Conservation (phyloP, 257 asterid genomes). For the Scutellaria galericulata region DNA sequence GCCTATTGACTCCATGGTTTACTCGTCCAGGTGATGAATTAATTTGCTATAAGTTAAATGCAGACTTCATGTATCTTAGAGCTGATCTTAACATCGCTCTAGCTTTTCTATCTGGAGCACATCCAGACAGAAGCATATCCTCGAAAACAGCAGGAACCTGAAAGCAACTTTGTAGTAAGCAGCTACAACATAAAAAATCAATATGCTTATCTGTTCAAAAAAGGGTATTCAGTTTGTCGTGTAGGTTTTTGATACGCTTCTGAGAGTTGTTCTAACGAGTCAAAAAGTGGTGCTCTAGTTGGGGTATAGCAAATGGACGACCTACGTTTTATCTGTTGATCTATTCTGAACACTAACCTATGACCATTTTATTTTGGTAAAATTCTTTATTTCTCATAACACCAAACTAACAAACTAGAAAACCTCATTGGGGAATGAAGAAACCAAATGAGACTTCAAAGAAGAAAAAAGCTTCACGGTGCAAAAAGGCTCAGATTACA, state of each 20-base stretch:
- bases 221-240: background rate
- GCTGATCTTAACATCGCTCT: conserved; percentile 97
- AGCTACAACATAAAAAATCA: background rate
- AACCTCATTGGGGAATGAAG: background rate
- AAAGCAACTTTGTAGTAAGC: conserved; percentile 26
- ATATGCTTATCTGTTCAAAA: background rate
- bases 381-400: too few species aligned
- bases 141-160: conserved; percentile 96
- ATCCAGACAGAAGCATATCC: conserved; percentile 89
- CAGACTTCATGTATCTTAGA: conserved; percentile 77
- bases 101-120: conserved; percentile 90
- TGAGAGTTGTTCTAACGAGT: background rate
- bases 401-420: background rate
- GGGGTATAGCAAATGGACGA: background rate
- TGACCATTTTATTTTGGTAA: too few species aligned
- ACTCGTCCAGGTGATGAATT: conserved; percentile 18
- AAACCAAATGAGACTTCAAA: background rate
- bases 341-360: too few species aligned
- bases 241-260: background rate
- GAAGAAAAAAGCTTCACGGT: background rate
- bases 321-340: background rate
- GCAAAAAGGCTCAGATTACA: background rate
- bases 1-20: conserved; percentile 17
- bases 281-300: too few species aligned
- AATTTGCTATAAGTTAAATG: conserved; percentile 49